Conservation (phyloP, 2,329 filamentous ascomycete species). For the Verruconis gallopava region DNA sequence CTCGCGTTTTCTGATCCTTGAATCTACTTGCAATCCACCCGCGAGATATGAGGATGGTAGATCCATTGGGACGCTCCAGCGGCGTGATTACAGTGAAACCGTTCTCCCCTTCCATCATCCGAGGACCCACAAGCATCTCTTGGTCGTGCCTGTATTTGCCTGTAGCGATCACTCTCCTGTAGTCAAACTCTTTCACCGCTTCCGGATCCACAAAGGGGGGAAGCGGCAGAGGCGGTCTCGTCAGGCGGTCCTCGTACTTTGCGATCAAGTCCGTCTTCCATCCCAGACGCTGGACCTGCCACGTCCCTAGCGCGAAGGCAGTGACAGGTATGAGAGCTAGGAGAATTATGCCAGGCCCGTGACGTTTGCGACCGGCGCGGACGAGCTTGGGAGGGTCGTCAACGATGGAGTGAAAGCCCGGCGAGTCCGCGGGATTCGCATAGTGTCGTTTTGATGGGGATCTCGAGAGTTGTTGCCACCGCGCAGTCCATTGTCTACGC, state of each 20-base stretch:
- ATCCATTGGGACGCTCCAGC: conserved; percentile 48
- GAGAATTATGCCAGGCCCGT: conserved; percentile 70
- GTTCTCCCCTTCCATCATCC: conserved; percentile 77
- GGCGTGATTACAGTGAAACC: conserved; percentile 89
- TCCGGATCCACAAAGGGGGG: conserved; percentile 69
- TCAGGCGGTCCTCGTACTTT: conserved; percentile 79
- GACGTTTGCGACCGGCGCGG: conserved; percentile 47
- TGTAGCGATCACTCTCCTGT: conserved; percentile 63
- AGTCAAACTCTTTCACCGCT: conserved; percentile 84
- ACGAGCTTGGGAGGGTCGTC: conserved; percentile 76
- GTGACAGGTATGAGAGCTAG: conserved; percentile 83
- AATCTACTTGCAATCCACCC: conserved; percentile 83
- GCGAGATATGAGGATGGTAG: conserved; percentile 70
- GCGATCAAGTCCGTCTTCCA: conserved; percentile 93
- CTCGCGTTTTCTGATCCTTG: conserved; percentile 47
- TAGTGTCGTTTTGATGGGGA: conserved; percentile 21
- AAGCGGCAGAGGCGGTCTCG: conserved; percentile 72
- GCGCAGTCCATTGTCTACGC: too few relatives aligned
- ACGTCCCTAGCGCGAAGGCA: conserved; percentile 79
- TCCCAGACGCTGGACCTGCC: conserved; percentile 84
- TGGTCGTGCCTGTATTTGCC: conserved; percentile 73
- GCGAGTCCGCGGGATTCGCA: conserved; percentile 54
- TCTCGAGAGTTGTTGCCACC: too few relatives aligned
- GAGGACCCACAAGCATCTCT: conserved; percentile 92
- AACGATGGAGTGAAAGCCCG: conserved; percentile 70